These are phyloP conservation scores for Diaporthe citriasiana DNA, from an alignment of 2,329 filamentous ascomycete species.

Conservation along the genomic window DNA sequence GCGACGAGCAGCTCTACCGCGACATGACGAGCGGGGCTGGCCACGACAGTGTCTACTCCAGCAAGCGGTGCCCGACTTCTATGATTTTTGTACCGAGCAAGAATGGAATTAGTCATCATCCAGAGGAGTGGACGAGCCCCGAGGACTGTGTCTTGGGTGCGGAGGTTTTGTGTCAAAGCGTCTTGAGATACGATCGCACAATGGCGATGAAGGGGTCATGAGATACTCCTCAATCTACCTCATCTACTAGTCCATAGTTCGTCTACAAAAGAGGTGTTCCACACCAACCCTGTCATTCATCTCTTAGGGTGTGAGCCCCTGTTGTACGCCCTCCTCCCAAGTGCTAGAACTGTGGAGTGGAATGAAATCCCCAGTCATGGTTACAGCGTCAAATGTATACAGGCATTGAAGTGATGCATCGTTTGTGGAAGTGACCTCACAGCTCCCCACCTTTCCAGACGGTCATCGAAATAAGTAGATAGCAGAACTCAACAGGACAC, in stretches of 20 bases:
- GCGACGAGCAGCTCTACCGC: conserved; percentile 58
- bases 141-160: conserved; percentile 72
- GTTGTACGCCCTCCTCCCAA: no score
- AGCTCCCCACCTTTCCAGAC: no score
- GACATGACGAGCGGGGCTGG: conserved; percentile 60
- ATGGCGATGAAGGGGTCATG: background rate
- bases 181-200: conserved; percentile 55
- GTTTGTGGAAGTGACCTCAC: background rate
- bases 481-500: background rate
- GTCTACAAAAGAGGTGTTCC: background rate
- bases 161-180: conserved; percentile 60
- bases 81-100: conserved; percentile 78
- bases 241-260: background rate
- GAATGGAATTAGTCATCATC: conserved; percentile 75
- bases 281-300: background rate
- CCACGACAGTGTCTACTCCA: conserved; percentile 70
- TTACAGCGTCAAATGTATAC: background rate
- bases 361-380: background rate
- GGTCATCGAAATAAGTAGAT: background rate
- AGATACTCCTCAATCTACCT: background rate
- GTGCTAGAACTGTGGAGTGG: no score
- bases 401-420: background rate
- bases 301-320: no score
- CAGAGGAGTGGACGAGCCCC: conserved; percentile 71
- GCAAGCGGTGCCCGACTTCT: conserved; percentile 70